phyloP scores from a whole-genome alignment of 2,329 filamentous ascomycete species.

The Daldinia sp. region DNA sequence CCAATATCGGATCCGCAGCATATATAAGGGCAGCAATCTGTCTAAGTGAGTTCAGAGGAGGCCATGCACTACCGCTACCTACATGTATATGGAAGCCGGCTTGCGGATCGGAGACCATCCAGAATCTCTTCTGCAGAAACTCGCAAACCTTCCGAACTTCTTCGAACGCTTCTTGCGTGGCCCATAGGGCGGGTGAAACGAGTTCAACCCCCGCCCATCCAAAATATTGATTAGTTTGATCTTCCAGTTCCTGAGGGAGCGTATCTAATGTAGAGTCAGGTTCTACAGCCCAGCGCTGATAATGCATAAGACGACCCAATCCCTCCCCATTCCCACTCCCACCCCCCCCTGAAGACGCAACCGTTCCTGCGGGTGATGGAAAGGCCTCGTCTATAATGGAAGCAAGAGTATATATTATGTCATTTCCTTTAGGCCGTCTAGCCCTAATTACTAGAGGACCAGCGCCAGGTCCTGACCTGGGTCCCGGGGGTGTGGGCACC shows the following conservation, averaged over 20 bases:
- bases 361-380: neutral
- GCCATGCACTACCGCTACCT: constrained; percentile 8
- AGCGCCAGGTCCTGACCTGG: neutral
- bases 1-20: constrained; percentile 16
- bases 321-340: neutral
- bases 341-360: neutral
- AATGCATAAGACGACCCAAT: neutral
- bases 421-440: neutral
- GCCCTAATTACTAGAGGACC: neutral
- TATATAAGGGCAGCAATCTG: constrained; percentile 17
- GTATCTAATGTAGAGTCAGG: neutral
- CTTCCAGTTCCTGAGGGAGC: neutral
- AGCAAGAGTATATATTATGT: neutral
- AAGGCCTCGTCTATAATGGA: neutral
- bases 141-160: constrained; percentile 14
- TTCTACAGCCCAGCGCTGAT: neutral
- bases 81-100: constrained; percentile 24
- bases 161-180: constrained; percentile 1
- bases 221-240: neutral
- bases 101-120: neutral
- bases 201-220: constrained; percentile 19
- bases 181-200: constrained; percentile 16
- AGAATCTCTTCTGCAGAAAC: constrained; percentile 10
- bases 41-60: neutral
- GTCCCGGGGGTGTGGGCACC: neutral